A percentile compares a stretch with the other conserved stretches of the same genome.
Evolutionary conservation across 2,329 filamentous ascomycete species (phyloP).

Genomic region (Cladosporium austrohemisphaericum): DNA sequence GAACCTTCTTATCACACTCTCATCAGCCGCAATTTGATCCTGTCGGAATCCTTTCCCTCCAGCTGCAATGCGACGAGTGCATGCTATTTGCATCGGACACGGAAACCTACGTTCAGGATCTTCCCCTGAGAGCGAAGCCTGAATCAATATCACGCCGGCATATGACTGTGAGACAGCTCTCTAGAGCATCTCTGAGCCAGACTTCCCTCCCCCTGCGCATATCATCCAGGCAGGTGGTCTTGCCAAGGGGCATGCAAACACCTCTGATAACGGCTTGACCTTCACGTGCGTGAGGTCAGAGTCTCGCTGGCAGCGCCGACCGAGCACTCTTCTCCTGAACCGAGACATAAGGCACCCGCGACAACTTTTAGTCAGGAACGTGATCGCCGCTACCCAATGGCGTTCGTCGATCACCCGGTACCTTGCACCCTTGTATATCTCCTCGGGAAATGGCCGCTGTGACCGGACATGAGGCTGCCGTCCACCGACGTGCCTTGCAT

Average conservation of each 20-base stretch:
- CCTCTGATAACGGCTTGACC: neutral
- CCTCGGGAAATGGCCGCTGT: neutral
- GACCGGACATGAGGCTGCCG: neutral
- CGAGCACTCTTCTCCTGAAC: neutral
- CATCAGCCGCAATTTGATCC: no score
- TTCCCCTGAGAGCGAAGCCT: no score
- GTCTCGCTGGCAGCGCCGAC: neutral
- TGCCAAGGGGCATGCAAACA: neutral
- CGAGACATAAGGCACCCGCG: conserved; percentile 3
- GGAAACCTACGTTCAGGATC: no score
- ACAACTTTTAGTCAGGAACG: conserved; percentile 14
- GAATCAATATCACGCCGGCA: no score
- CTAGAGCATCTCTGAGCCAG: neutral
- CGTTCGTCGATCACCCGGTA: conserved; percentile 6
- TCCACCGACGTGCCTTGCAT: conserved; percentile 12
- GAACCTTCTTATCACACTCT: no score
- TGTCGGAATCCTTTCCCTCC: no score
- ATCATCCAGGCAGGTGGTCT: neutral
- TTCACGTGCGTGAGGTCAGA: neutral
- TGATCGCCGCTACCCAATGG: neutral
- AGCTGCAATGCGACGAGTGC: no score
- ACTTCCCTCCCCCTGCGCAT: no score
- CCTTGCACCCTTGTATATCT: neutral
- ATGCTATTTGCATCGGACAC: no score
- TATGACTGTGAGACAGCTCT: conserved; percentile 1